These are phyloP conservation scores for Xylariaceae sp. DNA, from an alignment of 2,329 filamentous ascomycete genomes.

Conservation along the genomic window DNA sequence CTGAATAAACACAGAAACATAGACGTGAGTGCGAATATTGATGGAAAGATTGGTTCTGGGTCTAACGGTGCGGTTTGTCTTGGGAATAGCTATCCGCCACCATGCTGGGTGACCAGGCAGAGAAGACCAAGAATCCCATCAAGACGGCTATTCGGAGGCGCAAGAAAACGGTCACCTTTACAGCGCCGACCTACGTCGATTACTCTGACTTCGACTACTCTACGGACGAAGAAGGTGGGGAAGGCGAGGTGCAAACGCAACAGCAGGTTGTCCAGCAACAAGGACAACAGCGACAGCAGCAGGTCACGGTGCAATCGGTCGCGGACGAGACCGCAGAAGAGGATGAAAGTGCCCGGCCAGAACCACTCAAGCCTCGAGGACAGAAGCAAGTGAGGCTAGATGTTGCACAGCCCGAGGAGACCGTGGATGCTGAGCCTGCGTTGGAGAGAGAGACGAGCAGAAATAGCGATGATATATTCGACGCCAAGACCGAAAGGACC, in stretches of 20 bases:
- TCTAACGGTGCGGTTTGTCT: conserved; percentile 21
- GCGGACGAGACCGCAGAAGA: conserved; percentile 27
- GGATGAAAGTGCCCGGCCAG: conserved; percentile 48
- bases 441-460: conserved; percentile 24
- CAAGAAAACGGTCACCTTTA: conserved; percentile 84
- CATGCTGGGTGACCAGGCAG: conserved; percentile 57
- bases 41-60: not conserved
- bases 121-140: conserved; percentile 75
- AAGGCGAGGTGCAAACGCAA: conserved; percentile 36
- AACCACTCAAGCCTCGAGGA: conserved; percentile 44
- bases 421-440: conserved; percentile 20
- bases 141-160: conserved; percentile 76
- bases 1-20: conserved; percentile 98
- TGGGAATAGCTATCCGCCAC: conserved; percentile 47
- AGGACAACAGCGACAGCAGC: conserved; percentile 22
- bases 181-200: conserved; percentile 78
- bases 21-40: conserved; percentile 57
- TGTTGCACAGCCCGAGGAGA: conserved; percentile 26
- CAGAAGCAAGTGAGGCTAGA: conserved; percentile 33
- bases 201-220: conserved; percentile 84
- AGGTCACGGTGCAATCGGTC: conserved; percentile 13
- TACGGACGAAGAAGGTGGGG: conserved; percentile 61
- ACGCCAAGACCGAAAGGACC: conserved; percentile 47
- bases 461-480: conserved; percentile 62
- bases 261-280: conserved; percentile 25